phyloP scores from a whole-genome alignment of 306 rosid genomes.

The Medicago ruthenica region DNA sequence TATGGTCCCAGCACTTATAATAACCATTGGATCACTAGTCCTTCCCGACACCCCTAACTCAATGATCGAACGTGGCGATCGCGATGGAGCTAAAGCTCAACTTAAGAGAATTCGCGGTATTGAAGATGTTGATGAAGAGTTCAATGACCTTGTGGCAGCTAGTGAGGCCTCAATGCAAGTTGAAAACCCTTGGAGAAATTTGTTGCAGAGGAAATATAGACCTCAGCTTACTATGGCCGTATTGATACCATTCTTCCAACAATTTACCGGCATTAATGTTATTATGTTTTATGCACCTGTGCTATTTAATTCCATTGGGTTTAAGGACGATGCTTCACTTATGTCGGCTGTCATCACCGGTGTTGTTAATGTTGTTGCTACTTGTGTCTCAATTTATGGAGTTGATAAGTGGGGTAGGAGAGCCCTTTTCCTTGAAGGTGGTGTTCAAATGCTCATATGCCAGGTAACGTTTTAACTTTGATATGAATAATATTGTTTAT shows the following conservation, averaged over 20 bases:
- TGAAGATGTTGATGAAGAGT: constrained; percentile 73
- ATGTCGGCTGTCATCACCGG: constrained; percentile 98
- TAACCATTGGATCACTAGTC: constrained; percentile 64
- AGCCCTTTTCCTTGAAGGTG: constrained; percentile 83
- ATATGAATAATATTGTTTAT: background rate
- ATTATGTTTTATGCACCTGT: constrained; percentile 96
- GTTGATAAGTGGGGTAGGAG: constrained; percentile 97
- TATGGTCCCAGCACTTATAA: constrained; percentile 79
- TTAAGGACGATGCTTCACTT: constrained; percentile 65
- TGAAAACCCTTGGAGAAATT: constrained; percentile 78
- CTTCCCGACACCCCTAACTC: constrained; percentile 95
- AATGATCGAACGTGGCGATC: constrained; percentile 80
- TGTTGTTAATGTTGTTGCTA: constrained; percentile 68
- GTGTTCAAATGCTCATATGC: constrained; percentile 78
- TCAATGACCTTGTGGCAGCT: constrained; percentile 70
- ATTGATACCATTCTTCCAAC: constrained; percentile 83
- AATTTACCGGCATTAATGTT: constrained; percentile 86
- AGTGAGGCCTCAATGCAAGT: constrained; percentile 66
- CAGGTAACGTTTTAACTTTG: constrained; percentile 58
- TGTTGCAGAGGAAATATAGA: constrained; percentile 71
- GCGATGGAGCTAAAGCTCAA: constrained; percentile 56
- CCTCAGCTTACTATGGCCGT: constrained; percentile 79
- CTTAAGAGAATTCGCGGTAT: constrained; percentile 65
- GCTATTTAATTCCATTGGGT: constrained; percentile 77
- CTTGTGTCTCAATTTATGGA: constrained; percentile 75